phyloP scores from a whole-genome alignment of 495 filamentous ascomycete genomes.

The Aspergillus egyptiacus region DNA sequence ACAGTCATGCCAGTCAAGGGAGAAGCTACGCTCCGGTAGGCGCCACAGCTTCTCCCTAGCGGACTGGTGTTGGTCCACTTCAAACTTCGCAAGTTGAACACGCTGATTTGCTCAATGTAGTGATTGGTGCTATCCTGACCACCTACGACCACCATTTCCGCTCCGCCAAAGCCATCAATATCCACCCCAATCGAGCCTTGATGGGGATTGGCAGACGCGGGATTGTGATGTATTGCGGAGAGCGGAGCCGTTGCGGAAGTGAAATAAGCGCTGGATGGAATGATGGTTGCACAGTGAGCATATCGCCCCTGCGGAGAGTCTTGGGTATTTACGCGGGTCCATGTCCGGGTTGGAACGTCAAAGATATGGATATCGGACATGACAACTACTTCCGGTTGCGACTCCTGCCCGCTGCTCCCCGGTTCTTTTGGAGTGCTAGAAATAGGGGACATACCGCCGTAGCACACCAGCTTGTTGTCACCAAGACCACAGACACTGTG shows the following conservation, averaged over 20 bases:
- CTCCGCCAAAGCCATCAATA: constrained; percentile 84
- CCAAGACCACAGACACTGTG: constrained; percentile 91
- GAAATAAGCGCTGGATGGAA: constrained; percentile 81
- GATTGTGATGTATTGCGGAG: constrained; percentile 84
- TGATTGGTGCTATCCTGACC: constrained; percentile 97
- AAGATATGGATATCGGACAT: constrained; percentile 98
- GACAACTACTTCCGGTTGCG: constrained; percentile 84
- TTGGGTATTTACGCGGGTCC: constrained; percentile 74
- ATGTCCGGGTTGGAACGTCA: constrained; percentile 77
- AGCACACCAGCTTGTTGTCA: constrained; percentile 94
- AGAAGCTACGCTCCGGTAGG: constrained; percentile 90
- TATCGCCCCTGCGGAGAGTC: constrained; percentile 91
- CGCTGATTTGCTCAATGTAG: constrained; percentile 97
- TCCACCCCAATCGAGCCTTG: constrained; percentile 79
- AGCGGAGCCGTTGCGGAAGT: constrained; percentile 74
- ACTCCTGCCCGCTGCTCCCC: constrained; percentile 48
- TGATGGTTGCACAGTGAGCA: constrained; percentile 90
- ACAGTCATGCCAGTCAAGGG: constrained; percentile 66
- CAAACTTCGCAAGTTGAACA: constrained; percentile 93
- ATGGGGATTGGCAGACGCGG: constrained; percentile 68
- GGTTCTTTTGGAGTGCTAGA: constrained; percentile 41
- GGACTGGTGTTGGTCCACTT: constrained; percentile 88
- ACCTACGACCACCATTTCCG: constrained; percentile 95
- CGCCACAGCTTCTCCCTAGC: constrained; percentile 85
- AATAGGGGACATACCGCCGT: constrained; percentile 93